Evolutionary conservation across 768 basidiomycete genomes (phyloP).

Genomic region (Lenzites betulinus): DNA sequence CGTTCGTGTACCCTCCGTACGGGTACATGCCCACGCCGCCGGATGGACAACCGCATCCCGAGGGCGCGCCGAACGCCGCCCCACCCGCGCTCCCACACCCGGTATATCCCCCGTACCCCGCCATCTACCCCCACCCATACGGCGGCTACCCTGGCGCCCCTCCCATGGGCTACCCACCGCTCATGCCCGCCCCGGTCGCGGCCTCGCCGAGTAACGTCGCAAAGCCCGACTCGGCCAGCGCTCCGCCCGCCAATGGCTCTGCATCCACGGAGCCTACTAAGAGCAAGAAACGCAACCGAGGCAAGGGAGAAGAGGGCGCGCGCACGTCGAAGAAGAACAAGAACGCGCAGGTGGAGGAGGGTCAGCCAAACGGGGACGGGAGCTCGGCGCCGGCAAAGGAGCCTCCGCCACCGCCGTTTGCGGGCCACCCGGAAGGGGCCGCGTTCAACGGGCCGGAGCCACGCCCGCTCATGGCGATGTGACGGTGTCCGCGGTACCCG

Average conservation of each 20-base stretch:
- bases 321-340: constrained; percentile 39
- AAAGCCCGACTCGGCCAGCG: constrained; percentile 25
- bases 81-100: constrained; percentile 32
- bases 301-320: constrained; percentile 34
- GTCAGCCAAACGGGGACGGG: constrained; percentile 2
- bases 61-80: constrained; percentile 35
- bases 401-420: constrained; percentile 8
- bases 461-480: constrained; percentile 24
- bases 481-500: constrained; percentile 3
- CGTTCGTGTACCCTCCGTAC: constrained; percentile 46
- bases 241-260: constrained; percentile 21
- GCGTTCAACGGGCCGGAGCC: constrained; percentile 21
- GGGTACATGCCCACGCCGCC: constrained; percentile 42
- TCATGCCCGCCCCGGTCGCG: constrained; percentile 17
- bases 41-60: constrained; percentile 38
- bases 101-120: constrained; percentile 41
- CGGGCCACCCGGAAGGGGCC: constrained; percentile 12
- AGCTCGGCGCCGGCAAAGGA: constrained; percentile 10
- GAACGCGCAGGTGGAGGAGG: constrained; percentile 14
- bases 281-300: constrained; percentile 28
- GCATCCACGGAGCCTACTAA: constrained; percentile 30
- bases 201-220: constrained; percentile 31
- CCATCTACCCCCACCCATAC: constrained; percentile 38
- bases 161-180: constrained; percentile 24
- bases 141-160: constrained; percentile 23